These are phyloP conservation scores for Chlamydomonas sp. DNA, from an alignment of 139 green algal species.

Conservation along the genomic window DNA sequence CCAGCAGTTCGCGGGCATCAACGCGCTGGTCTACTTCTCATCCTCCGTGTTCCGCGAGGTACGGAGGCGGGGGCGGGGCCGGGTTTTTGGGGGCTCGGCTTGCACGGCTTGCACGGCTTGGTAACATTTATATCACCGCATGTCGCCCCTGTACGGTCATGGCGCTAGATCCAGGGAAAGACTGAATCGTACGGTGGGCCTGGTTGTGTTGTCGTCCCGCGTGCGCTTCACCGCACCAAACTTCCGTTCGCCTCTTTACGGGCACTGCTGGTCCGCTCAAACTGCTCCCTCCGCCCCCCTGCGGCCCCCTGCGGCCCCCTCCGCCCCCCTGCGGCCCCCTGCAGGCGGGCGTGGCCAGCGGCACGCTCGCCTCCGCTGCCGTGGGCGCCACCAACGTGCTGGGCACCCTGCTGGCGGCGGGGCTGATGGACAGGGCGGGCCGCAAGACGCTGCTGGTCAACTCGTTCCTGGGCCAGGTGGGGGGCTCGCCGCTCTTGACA, in stretches of 20 bases:
- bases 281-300: not conserved
- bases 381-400: constrained; percentile 93
- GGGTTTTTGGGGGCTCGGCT: not conserved
- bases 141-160: not conserved
- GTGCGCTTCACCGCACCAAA: not conserved
- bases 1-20: constrained; percentile 97
- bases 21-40: constrained; percentile 96
- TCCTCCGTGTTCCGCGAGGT: constrained; percentile 92
- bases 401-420: constrained; percentile 82
- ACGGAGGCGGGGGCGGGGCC: constrained; percentile 26
- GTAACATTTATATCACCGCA: not conserved
- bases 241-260: not conserved
- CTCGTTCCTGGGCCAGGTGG: constrained; percentile 44
- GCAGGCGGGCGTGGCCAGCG: constrained; percentile 87
- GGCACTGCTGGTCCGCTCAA: not conserved
- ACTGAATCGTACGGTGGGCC: not conserved
- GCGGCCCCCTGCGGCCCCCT: not conserved
- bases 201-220: not conserved
- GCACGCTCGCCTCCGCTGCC: constrained; percentile 85
- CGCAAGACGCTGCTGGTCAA: constrained; percentile 87
- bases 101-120: not conserved
- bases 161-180: not conserved
- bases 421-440: constrained; percentile 85
- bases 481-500: not conserved
- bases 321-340: not conserved